These are phyloP conservation scores for Yarrowia hollandica DNA, from an alignment of 805 yeast genomes.

Conservation along the genomic window DNA sequence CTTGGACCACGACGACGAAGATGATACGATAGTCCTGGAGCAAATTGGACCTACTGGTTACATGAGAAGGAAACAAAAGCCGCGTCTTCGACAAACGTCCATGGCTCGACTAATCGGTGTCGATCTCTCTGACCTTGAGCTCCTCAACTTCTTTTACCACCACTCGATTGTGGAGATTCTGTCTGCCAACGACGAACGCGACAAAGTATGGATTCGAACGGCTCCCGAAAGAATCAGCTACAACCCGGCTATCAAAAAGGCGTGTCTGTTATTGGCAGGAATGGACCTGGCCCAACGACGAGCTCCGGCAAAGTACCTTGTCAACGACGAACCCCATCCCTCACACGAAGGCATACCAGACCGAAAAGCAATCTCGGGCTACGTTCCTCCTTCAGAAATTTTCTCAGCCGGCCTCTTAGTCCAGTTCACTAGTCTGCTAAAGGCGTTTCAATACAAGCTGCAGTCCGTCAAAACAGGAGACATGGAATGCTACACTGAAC, in stretches of 20 bases:
- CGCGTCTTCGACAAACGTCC: neutral
- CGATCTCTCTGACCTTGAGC: neutral
- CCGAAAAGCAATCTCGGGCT: neutral
- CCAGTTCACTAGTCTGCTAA: neutral
- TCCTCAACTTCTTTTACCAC: constrained; percentile 10
- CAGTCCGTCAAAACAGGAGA: neutral
- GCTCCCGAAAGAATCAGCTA: neutral
- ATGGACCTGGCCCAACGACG: constrained; percentile 3
- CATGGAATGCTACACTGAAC: neutral
- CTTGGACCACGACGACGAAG: neutral
- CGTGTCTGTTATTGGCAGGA: neutral
- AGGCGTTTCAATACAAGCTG: neutral
- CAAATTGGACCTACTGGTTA: neutral
- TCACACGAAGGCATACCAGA: neutral
- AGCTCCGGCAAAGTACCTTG: neutral
- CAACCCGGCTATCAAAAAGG: neutral
- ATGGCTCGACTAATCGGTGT: constrained; percentile 6
- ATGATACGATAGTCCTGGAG: neutral
- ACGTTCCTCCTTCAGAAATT: neutral
- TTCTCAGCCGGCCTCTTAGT: neutral
- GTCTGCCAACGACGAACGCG: neutral
- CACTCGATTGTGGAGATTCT: neutral
- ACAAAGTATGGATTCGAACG: neutral
- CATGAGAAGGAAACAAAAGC: neutral
- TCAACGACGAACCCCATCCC: neutral